Evolutionary conservation across 2,329 filamentous ascomycete species (phyloP).

Genomic region (Monilinia fructicola): DNA sequence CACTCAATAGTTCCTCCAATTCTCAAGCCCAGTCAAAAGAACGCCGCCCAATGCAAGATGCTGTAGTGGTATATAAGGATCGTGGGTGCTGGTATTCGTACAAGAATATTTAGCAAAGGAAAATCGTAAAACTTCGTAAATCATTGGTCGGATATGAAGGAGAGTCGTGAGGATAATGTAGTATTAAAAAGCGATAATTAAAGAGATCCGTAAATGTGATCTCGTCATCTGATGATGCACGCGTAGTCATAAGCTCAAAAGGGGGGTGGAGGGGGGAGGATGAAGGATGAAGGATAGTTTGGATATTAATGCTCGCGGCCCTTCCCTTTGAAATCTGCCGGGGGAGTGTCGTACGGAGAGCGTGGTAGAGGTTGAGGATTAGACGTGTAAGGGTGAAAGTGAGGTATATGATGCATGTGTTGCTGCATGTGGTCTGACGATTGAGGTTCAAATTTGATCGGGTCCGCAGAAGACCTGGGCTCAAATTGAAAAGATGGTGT

Average conservation of each 20-base stretch:
- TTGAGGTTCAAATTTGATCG: constrained; percentile 35
- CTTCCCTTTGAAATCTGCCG: constrained; percentile 38
- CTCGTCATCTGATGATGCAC: constrained; percentile 13
- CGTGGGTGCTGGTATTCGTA: constrained; percentile 40
- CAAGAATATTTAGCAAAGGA: constrained; percentile 37
- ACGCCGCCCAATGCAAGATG: constrained; percentile 38
- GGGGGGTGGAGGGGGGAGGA: constrained; percentile 1
- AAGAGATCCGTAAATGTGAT: constrained; percentile 22
- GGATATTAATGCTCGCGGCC: constrained; percentile 38
- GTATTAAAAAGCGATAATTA: constrained; percentile 31
- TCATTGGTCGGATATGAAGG: constrained; percentile 32
- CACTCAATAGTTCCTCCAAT: constrained; percentile 26
- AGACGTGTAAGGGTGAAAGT: constrained; percentile 22
- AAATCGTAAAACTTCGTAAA: constrained; percentile 36
- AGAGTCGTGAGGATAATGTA: constrained; percentile 29
- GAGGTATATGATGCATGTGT: constrained; percentile 28
- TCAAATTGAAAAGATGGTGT: constrained; percentile 35
- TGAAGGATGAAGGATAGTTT: constrained; percentile 16
- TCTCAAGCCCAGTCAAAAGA: constrained; percentile 19
- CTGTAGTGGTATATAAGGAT: constrained; percentile 29
- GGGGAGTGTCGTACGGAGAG: constrained; percentile 34
- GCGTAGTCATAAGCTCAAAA: constrained; percentile 28
- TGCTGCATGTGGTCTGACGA: constrained; percentile 23
- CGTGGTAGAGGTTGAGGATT: constrained; percentile 28
- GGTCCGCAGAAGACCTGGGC: constrained; percentile 29